Base-by-base conservation (phyloP, 2,329 filamentous ascomycete species). In the Diaporthe destruens region DNA sequence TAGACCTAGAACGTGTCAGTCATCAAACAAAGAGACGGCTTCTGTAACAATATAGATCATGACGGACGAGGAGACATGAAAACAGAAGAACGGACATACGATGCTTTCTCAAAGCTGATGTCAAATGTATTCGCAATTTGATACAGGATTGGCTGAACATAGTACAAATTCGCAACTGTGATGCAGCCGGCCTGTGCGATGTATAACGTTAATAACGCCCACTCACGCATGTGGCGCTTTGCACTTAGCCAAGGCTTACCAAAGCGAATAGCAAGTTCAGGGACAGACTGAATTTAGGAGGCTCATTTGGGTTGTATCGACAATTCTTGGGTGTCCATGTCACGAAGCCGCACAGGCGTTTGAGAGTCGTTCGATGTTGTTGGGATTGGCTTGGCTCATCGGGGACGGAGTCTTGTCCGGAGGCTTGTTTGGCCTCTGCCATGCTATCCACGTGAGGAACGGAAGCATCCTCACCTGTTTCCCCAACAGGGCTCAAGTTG, bases 151-250 rank as follows among this genome's bases (percentile, higher is more conserved):
- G 94, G 93, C 77, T 95, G 93, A 73, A 89, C 93, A 81, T 96
- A 95, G 82, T 96, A 96, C 3, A 96, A 84, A 76, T 95, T 95
- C 23, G 93, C 93, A 8, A 95, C 93, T 0, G 92, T 94, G 76
- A 94, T 90, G 5, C 90, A 87, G 0, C 84, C 83, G 3, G 87
- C 82, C 87, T 89, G 57, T 3, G 7, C 39, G 42, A 6, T 32
- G 14, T 44, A 12, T 56, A 71, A 42, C 11, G 25, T n/a, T 6
- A 66, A 55, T 6, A 66, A 55, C 25, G 1, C 2, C 20, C 25
- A 25, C 20, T 18, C 12, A 29, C 5, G 23, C 7, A 34, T 3
- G 23, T 34, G 18, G 47, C n/a, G 25, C n/a, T 16, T 9, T 39
- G 25, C 20, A 49, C 6, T 16, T 63, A 20, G 77, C 29, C 20